Percentiles rank a stretch among this genome's conserved stretches.
These are phyloP conservation scores for Xerocomellus amylosporus DNA, from an alignment of 768 basidiomycete species.

Conservation along the genomic window DNA sequence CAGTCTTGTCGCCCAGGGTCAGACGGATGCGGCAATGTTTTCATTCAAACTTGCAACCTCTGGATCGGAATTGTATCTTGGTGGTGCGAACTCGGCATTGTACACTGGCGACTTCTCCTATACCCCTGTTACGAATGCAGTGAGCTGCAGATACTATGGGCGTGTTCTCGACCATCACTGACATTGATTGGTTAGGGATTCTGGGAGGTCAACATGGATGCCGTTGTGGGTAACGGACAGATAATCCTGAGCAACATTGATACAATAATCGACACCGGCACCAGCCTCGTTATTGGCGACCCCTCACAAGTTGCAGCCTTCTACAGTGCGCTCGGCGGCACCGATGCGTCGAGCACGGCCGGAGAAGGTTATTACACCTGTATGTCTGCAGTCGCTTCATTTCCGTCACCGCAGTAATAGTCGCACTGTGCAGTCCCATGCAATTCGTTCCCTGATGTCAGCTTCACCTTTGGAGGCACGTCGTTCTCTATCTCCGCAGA, in stretches of 20 bases:
- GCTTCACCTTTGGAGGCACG: conserved; percentile 38
- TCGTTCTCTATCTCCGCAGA: conserved; percentile 31
- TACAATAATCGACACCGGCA: conserved; percentile 25
- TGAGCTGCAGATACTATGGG: not conserved
- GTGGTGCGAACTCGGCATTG: conserved; percentile 43
- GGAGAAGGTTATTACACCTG: conserved; percentile 35
- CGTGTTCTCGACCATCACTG: not conserved
- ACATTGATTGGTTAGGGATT: conserved; percentile 9
- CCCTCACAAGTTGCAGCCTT: conserved; percentile 14
- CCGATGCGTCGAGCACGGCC: conserved; percentile 12
- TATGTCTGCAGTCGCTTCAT: conserved; percentile 14
- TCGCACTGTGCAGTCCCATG: conserved; percentile 29
- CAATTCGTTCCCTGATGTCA: conserved; percentile 24
- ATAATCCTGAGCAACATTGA: conserved; percentile 5
- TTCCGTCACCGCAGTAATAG: not conserved
- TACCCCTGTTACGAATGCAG: conserved; percentile 6
- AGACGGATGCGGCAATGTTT: conserved; percentile 36
- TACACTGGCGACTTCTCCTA: conserved; percentile 47
- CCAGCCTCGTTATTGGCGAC: conserved; percentile 8
- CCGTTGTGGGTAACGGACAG: not conserved
- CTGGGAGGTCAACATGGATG: conserved; percentile 21
- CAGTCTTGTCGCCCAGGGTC: conserved; percentile 38
- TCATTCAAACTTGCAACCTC: conserved; percentile 44
- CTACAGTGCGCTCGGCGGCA: conserved; percentile 26
- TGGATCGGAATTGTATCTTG: conserved; percentile 49